phyloP scores from a whole-genome alignment of 257 asterid species.

The Perilla frutescens region DNA sequence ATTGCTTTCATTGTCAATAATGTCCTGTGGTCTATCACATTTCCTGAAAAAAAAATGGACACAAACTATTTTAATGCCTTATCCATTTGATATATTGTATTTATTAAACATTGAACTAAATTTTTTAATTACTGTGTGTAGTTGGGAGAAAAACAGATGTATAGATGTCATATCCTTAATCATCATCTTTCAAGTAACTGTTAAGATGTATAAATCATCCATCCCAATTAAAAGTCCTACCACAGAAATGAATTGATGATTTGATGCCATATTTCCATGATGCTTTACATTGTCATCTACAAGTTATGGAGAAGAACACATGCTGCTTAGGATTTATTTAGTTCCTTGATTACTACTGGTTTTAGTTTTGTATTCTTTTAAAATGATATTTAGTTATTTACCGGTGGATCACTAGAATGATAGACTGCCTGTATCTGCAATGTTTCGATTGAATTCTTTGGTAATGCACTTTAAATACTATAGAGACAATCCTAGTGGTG shows the following conservation, averaged over 20 bases:
- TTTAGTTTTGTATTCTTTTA: neutral
- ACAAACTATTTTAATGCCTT: too few relatives aligned
- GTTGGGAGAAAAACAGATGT: too few relatives aligned
- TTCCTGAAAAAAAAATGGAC: too few relatives aligned
- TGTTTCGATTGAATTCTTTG: neutral
- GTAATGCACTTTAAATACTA: neutral
- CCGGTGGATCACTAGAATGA: neutral
- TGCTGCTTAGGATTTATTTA: neutral
- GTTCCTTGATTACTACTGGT: neutral
- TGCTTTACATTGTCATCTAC: too few relatives aligned
- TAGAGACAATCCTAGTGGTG: constrained; percentile 4
- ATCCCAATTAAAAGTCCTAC: neutral
- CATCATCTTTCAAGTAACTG: too few relatives aligned
- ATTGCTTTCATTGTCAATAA: neutral
- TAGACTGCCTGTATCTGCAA: neutral
- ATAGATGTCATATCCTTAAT: too few relatives aligned
- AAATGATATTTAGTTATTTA: neutral
- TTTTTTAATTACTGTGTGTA: too few relatives aligned
- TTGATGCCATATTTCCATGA: neutral
- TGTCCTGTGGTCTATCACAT: neutral
- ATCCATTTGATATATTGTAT: too few relatives aligned
- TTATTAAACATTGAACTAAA: too few relatives aligned
- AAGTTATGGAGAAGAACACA: too few relatives aligned
- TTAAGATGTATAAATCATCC: too few relatives aligned
- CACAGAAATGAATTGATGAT: neutral